Evolutionary conservation across 2,329 filamentous ascomycete genomes (phyloP), one percentile per base, ranked within the genome.

Genomic region (Pestalotiopsis sp.): DNA sequence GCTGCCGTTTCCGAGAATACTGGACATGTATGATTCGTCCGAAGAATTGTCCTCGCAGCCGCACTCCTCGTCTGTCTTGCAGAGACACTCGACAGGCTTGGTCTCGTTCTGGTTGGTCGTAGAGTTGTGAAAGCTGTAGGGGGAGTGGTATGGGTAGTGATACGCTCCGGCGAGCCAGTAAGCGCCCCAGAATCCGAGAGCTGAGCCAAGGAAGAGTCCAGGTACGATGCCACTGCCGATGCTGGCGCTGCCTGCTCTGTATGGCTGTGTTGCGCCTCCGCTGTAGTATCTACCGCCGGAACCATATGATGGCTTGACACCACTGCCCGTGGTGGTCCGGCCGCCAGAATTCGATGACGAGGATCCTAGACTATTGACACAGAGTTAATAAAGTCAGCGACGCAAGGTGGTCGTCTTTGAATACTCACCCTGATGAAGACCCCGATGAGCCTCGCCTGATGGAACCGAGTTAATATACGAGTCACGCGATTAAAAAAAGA

Each of bases 11-110:
- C 91, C 92, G 58, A 95, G 83, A 11, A 95, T 76, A 9, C 86
- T 84, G 71, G 87, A 81, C 69, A 92, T 80, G 76, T 91, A 92
- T 0, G 84, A 82, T 71, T 89, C 82, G 72, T 89, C 83, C 68
- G 85, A 83, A 73, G 90, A 91, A 67, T 92, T 89, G 69, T 95
- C 92, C 69, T 86, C 81, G 74, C 88, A 90, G 5, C 86, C 84
- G 71, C 88, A 90, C 2, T 81, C 78, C 1, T 74, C 75, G 73
- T 86, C 84, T 45, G 82, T 74, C 65, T 83, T 84, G 79, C 91
- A 93, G 31, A 88, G 79, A 75, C 91, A 93, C 3, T 81, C 77
- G 1, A 92, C 88, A 0, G 88, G 86, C 69, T 88, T 84, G 9
- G 83, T 88, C 82, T 90, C 86, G 82, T 88, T 90, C 74, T 77